Conservation (phyloP, 208 protist species). For the Wallacemonas rigidus region DNA sequence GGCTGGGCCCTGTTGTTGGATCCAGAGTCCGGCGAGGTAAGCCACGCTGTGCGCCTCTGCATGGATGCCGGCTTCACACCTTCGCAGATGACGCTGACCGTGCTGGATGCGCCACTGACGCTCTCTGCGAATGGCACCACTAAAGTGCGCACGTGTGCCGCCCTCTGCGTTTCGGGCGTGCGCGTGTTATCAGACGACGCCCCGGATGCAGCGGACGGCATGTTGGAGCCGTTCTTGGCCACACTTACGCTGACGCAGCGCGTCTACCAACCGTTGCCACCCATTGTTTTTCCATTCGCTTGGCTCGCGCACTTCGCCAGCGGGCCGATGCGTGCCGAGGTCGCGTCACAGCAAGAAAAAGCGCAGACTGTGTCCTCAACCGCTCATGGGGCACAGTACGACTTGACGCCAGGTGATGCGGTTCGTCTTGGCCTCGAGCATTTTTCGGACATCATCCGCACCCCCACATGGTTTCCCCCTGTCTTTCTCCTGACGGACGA, state of each 20-base stretch:
- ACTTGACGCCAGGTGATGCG: not conserved
- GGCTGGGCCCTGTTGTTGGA: not conserved
- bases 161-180: not conserved
- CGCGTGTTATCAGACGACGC: not conserved
- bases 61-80: not conserved
- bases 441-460: too few relatives aligned
- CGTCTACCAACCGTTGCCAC: not conserved
- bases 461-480: not conserved
- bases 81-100: not conserved
- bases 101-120: not conserved
- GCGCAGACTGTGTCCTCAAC: too few relatives aligned
- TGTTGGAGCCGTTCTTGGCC: not conserved
- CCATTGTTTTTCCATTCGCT: not conserved
- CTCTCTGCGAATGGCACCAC: too few relatives aligned
- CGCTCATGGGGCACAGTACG: not conserved
- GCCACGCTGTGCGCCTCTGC: constrained; percentile 2
- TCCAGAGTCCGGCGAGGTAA: not conserved
- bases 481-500: too few relatives aligned
- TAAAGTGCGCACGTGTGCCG: not conserved
- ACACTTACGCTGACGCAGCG: not conserved
- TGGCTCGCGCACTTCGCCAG: not conserved
- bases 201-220: not conserved
- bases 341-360: not conserved
- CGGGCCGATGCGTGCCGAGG: not conserved
- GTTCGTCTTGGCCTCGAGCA: too few relatives aligned